Conservation (phyloP, 495 filamentous ascomycete genomes). For the Tetracladium setigerum region DNA sequence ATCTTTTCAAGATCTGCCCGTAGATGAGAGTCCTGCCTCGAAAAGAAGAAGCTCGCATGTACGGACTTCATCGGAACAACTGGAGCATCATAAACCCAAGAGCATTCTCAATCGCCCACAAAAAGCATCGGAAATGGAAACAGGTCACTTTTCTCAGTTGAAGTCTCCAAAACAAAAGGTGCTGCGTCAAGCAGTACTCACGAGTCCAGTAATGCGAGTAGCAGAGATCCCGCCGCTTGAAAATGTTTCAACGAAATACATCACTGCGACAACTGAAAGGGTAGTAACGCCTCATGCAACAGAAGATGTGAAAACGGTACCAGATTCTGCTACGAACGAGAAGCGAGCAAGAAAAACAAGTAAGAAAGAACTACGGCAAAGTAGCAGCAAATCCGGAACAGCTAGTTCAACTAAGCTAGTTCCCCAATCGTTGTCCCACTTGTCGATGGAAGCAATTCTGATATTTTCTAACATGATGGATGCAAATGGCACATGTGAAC, state of each 20-base stretch:
- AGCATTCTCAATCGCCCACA: constrained; percentile 18
- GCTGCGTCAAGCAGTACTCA: constrained; percentile 10
- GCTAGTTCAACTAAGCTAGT: neutral
- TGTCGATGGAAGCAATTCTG: constrained; percentile 41
- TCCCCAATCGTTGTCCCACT: constrained; percentile 14
- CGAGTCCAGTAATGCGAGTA: constrained; percentile 4
- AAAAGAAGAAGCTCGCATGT: neutral
- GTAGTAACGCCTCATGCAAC: neutral
- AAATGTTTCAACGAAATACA: constrained; percentile 23
- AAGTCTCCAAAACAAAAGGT: constrained; percentile 6
- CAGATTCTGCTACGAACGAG: neutral
- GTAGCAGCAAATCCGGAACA: neutral
- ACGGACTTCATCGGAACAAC: constrained; percentile 5
- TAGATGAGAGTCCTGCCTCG: too few relatives aligned
- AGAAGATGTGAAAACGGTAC: too few relatives aligned
- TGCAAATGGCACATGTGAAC: constrained; percentile 39
- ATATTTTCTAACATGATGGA: constrained; percentile 44
- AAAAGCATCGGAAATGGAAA: constrained; percentile 5
- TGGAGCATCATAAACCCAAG: constrained; percentile 19
- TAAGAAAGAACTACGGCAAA: neutral
- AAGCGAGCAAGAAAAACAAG: neutral
- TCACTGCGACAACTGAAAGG: constrained; percentile 4
- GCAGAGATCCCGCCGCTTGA: constrained; percentile 12
- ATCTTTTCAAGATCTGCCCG: too few relatives aligned
- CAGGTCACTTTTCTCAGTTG: neutral